These are phyloP conservation scores for Colletotrichum lentis DNA, from an alignment of 2,329 filamentous ascomycete species.

Conservation along the genomic window DNA sequence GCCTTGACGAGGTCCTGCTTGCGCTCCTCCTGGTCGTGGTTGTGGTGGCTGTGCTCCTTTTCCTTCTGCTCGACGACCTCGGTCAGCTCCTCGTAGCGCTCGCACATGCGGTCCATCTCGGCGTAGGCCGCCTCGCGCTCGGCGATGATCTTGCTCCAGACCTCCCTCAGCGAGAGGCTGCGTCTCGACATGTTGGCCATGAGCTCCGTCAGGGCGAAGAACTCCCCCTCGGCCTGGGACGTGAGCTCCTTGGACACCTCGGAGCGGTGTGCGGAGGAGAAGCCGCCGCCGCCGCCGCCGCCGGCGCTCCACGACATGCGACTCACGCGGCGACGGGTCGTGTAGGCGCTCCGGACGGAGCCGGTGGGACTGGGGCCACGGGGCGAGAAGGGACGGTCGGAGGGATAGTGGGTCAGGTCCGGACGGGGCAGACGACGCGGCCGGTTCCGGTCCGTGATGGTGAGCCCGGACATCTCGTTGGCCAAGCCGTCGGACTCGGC, in stretches of 20 bases:
- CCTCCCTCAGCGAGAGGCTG: conserved; percentile 18
- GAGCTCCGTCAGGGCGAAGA: conserved; percentile 29
- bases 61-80: conserved; percentile 28
- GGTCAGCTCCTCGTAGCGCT: conserved; percentile 26
- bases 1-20: conserved; percentile 25
- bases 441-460: neutral
- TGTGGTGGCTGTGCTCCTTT: conserved; percentile 23
- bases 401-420: neutral
- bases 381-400: neutral
- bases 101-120: conserved; percentile 27
- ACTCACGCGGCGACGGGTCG: conserved; percentile 14
- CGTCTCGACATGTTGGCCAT: conserved; percentile 32
- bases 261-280: conserved; percentile 8
- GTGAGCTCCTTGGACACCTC: conserved; percentile 34
- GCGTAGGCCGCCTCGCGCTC: conserved; percentile 28
- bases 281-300: neutral
- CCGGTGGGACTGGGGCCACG: conserved; percentile 23
- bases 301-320: conserved; percentile 11
- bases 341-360: conserved; percentile 9
- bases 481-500: neutral
- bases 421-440: conserved; percentile 6
- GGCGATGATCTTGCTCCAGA: conserved; percentile 32
- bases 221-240: conserved; percentile 28
- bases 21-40: conserved; percentile 26
- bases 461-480: neutral